Evolutionary conservation across 805 yeast species (phyloP).

Genomic region (Candida germanica): DNA sequence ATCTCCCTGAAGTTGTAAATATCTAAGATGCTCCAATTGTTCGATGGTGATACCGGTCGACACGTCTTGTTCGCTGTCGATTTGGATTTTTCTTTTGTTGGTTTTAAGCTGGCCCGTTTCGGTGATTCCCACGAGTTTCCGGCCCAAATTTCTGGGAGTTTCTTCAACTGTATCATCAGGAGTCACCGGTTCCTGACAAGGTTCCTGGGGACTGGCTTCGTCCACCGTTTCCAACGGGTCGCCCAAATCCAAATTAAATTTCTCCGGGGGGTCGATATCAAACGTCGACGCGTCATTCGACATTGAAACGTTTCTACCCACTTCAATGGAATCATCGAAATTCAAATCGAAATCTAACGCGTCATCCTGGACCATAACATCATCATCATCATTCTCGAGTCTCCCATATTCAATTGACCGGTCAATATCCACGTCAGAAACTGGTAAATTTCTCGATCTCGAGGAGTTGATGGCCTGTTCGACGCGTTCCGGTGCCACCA

Average conservation of each 20-base stretch:
- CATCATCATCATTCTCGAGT: constrained; percentile 27
- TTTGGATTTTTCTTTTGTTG: constrained; percentile 40
- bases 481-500: neutral
- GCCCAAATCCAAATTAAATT: constrained; percentile 35
- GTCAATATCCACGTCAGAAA: constrained; percentile 21
- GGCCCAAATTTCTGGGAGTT: constrained; percentile 16
- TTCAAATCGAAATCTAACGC: constrained; percentile 47
- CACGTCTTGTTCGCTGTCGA: constrained; percentile 46
- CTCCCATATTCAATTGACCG: constrained; percentile 69
- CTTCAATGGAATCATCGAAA: constrained; percentile 46
- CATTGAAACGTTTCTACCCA: constrained; percentile 44
- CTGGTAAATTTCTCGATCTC: neutral
- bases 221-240: constrained; percentile 39
- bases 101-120: constrained; percentile 47
- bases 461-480: neutral
- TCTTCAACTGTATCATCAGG: constrained; percentile 15
- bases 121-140: constrained; percentile 30
- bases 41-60: constrained; percentile 40
- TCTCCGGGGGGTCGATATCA: constrained; percentile 6
- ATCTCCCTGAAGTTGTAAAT: constrained; percentile 18
- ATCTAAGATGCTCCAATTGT: constrained; percentile 27
- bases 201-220: constrained; percentile 10
- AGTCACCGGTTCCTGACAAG: constrained; percentile 20
- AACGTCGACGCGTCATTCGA: constrained; percentile 23
- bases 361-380: constrained; percentile 44